Evolutionary conservation across 805 yeast genomes (phyloP).

Genomic region (Nakazawaea holstii): DNA sequence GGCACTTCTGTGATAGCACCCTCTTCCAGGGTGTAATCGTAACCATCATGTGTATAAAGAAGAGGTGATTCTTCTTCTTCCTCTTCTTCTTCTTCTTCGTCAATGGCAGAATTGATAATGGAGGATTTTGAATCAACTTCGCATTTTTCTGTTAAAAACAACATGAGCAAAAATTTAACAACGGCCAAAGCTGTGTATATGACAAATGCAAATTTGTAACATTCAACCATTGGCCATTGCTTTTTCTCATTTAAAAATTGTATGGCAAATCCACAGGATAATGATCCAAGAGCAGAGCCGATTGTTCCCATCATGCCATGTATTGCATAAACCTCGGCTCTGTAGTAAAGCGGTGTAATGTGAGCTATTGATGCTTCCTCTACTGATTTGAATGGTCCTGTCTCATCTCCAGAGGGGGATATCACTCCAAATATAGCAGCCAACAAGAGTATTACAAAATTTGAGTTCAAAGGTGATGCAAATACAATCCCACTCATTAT

Average conservation of each 20-base stretch:
- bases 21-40: conserved; percentile 13
- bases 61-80: conserved; percentile 7
- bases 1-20: conserved; percentile 6
- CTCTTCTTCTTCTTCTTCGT: conserved; percentile 4
- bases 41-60: conserved; percentile 14
- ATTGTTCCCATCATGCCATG: conserved; percentile 64
- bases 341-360: conserved; percentile 54
- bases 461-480: conserved; percentile 37
- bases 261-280: conserved; percentile 55
- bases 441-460: conserved; percentile 47
- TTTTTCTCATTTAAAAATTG: conserved; percentile 33
- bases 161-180: conserved; percentile 44
- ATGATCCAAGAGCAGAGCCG: conserved; percentile 73
- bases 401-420: conserved; percentile 85
- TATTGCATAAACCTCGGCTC: conserved; percentile 73
- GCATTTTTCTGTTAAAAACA: conserved; percentile 45
- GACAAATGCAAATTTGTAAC: conserved; percentile 51
- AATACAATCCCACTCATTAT: conserved; percentile 59
- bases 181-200: conserved; percentile 51
- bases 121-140: conserved; percentile 33
- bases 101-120: conserved; percentile 10
- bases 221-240: conserved; percentile 33
- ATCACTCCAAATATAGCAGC: conserved; percentile 85
- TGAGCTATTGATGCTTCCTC: conserved; percentile 84
- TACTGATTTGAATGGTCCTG: conserved; percentile 84